Evolutionary conservation across 1,284 basidiomycete genomes (phyloP).

Genomic region (Cryptococcus jaspeensis): DNA sequence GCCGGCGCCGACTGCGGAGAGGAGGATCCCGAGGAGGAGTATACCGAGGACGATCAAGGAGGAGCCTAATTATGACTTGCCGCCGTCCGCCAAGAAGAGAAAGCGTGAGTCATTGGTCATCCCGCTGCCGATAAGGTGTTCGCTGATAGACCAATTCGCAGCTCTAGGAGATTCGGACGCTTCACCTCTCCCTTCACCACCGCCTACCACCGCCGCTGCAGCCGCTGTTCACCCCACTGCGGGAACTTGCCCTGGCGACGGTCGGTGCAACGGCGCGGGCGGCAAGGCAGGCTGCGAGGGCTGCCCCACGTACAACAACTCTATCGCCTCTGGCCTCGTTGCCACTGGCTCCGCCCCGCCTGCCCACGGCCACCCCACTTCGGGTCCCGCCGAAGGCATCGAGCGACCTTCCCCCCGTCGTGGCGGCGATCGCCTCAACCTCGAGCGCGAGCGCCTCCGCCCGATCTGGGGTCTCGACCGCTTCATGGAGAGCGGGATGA

Average conservation of each 20-base stretch:
- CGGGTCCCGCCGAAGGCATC: slow-evolving; percentile 41
- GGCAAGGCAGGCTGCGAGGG: slow-evolving; percentile 86
- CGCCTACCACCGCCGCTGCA: slow-evolving; percentile 17
- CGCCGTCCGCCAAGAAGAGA: slow-evolving; percentile 30
- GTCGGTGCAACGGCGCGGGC: slow-evolving; percentile 90
- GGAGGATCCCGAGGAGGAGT: slow-evolving; percentile 11
- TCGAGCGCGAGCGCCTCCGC: slow-evolving; percentile 6
- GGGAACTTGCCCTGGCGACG: slow-evolving; percentile 91
- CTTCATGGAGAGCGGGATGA: slow-evolving; percentile 17
- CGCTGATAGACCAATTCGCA: slow-evolving; percentile 5
- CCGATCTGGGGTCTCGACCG: slow-evolving; percentile 23
- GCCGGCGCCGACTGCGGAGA: slow-evolving; percentile 4
- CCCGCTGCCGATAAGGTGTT: background rate
- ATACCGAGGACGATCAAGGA: slow-evolving; percentile 15
- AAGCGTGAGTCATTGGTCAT: slow-evolving; percentile 30
- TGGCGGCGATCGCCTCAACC: slow-evolving; percentile 13
- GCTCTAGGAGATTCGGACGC: slow-evolving; percentile 27
- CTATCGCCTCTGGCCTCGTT: slow-evolving; percentile 31
- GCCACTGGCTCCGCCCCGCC: background rate
- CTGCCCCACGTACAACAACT: slow-evolving; percentile 92
- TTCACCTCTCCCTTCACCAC: slow-evolving; percentile 30
- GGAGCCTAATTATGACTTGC: slow-evolving; percentile 21
- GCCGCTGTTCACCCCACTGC: slow-evolving; percentile 24
- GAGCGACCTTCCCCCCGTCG: slow-evolving; percentile 31
- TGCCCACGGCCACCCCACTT: background rate